Percentiles rank a stretch among this genome's conserved stretches.
Evolutionary conservation across 306 rosid genomes (phyloP).

Genomic region (Heteromeles arbutifolia): DNA sequence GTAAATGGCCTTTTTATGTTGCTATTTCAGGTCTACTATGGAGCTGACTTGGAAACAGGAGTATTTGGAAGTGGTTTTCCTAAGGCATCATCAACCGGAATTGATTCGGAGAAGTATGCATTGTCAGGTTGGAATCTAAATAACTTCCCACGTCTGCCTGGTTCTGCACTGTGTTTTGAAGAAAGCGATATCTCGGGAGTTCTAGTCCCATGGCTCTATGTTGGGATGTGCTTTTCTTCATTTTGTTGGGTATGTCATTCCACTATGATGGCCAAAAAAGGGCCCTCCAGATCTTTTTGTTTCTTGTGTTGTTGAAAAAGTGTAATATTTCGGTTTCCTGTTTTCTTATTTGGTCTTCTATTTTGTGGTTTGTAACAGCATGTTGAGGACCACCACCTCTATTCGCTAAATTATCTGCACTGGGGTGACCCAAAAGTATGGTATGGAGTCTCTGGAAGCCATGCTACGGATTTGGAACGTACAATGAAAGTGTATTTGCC

Average conservation of each 20-base stretch:
- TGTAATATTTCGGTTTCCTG: neutral
- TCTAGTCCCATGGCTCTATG: slow-evolving; percentile 93
- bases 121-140: slow-evolving; percentile 92
- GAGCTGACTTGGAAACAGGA: slow-evolving; percentile 92
- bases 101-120: slow-evolving; percentile 41
- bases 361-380: slow-evolving; percentile 51
- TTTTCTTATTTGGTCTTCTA: slow-evolving; percentile 12
- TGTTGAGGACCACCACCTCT: slow-evolving; percentile 97
- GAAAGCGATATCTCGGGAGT: slow-evolving; percentile 95
- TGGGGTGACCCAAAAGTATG: slow-evolving; percentile 93
- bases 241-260: slow-evolving; percentile 92
- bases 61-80: slow-evolving; percentile 92
- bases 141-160: slow-evolving; percentile 79
- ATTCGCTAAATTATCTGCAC: slow-evolving; percentile 85
- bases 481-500: slow-evolving; percentile 84
- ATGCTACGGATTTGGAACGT: slow-evolving; percentile 62
- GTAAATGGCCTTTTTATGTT: slow-evolving; percentile 18
- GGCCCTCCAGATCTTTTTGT: neutral
- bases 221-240: slow-evolving; percentile 98
- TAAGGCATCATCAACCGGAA: slow-evolving; percentile 46
- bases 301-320: neutral
- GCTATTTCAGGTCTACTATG: slow-evolving; percentile 68
- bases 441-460: slow-evolving; percentile 90
- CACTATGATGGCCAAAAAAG: neutral
- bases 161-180: slow-evolving; percentile 79